Evolutionary conservation across 2,329 filamentous ascomycete genomes (phyloP).

Genomic region (Aschersonia sp.): DNA sequence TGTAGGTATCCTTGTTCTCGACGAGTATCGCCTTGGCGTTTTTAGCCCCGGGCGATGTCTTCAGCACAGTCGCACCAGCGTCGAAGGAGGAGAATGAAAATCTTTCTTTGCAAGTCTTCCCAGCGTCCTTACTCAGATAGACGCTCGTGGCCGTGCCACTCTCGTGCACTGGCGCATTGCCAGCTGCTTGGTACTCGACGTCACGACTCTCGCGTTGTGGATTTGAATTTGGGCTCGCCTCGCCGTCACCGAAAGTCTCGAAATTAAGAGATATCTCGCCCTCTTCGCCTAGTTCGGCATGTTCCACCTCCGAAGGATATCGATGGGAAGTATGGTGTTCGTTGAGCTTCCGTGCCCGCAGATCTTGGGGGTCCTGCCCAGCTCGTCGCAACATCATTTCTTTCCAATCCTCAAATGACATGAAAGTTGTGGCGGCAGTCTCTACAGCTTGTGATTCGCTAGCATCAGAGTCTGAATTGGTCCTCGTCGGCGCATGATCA

Average conservation of each 20-base stretch:
- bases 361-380: conserved; percentile 56
- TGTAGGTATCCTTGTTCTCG: conserved; percentile 97
- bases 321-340: conserved; percentile 30
- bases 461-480: background rate
- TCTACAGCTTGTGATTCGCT: conserved; percentile 4
- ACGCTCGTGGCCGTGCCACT: conserved; percentile 36
- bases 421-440: conserved; percentile 40
- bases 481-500: background rate
- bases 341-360: conserved; percentile 48
- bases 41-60: conserved; percentile 75
- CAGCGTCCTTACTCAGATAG: conserved; percentile 76
- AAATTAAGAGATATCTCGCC: conserved; percentile 59
- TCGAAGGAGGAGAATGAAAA: conserved; percentile 98
- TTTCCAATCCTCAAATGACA: conserved; percentile 98
- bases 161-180: conserved; percentile 28
- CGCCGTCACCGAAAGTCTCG: conserved; percentile 18
- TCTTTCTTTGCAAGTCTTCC: conserved; percentile 92
- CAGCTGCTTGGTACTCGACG: conserved; percentile 3
- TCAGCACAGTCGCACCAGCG: conserved; percentile 83
- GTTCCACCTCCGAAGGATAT: conserved; percentile 47
- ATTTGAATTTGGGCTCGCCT: conserved; percentile 3
- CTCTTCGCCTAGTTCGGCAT: conserved; percentile 76
- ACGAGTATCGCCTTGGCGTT: conserved; percentile 79
- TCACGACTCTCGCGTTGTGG: conserved; percentile 7
- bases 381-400: conserved; percentile 77